Evolutionary conservation across 2,329 filamentous ascomycete genomes (phyloP), one percentile per base, ranked within the genome.

Genomic region (Tricladium varicosporioides): DNA sequence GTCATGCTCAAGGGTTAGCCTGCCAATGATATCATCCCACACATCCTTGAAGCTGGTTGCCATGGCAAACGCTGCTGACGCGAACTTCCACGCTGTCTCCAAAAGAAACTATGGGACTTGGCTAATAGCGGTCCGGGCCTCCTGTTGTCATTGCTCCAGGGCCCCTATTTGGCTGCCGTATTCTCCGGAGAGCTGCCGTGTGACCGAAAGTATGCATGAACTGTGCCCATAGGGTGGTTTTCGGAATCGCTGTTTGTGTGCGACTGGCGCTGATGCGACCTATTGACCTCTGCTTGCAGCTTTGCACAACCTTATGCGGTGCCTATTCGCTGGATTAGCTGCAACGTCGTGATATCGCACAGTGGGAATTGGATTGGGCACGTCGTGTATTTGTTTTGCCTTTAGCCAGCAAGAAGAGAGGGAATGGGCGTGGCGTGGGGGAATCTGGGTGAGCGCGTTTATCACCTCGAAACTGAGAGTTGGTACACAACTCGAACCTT

Each of bases 291-390:
- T 22, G 14, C 46, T 15, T 48, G 19, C 48, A 51, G n/a, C 32
- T 22, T 49, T 40, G 36, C 36, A 40, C 36, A 10, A 40, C 36
- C 36, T 10, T 5, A 40, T 40, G 10, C n/a, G 36, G 10, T 11
- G 11, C 36, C 36, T n/a, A 13, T n/a, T 40, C 36, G 36, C 36
- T 10, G n/a, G 36, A 36, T 14, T 45, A n/a, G 47, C 14, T 33
- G 27, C 47, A 32, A 49, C 47, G 48, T 51, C 48, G 54, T 56
- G 54, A 40, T 48, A 40, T 56, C 48, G 50, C 48, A 51, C 49
- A 47, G 53, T 51, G 40, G 14, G 13, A 15, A 10, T 18, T 48
- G 53, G 36, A 56, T 51, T 56, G 54, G 54, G 18, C 54, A 44
- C 15, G 15, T 54, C 19, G 22, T 49, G 15, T 31, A 11, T 42